These are phyloP conservation scores for Aaosphaeria arxii DNA, from an alignment of 2,329 filamentous ascomycete species.

Conservation along the genomic window DNA sequence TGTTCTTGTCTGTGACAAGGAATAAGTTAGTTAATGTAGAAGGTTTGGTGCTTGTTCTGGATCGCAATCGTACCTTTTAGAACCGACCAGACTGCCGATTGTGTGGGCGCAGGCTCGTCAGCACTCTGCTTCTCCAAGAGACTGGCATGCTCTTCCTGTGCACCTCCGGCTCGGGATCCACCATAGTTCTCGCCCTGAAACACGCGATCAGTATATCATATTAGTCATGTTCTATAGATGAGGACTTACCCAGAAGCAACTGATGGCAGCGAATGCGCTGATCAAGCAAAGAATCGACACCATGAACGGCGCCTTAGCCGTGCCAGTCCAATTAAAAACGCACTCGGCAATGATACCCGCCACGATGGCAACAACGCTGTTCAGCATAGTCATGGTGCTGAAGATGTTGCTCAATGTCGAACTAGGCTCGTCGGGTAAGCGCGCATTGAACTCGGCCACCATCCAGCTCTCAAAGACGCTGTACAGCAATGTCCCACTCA, in stretches of 20 bases:
- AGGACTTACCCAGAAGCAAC: slow-evolving; percentile 47
- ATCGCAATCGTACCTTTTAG: not conserved
- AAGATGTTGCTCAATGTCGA: slow-evolving; percentile 47
- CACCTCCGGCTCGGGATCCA: not conserved
- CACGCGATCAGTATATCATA: slow-evolving; percentile 26
- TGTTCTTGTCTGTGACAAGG: slow-evolving; percentile 40
- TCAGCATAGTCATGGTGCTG: slow-evolving; percentile 56
- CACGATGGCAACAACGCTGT: slow-evolving; percentile 48
- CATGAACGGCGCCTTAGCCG: slow-evolving; percentile 53
- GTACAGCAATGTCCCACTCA: slow-evolving; percentile 57
- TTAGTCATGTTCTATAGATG: not conserved
- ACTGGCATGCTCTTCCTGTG: no score
- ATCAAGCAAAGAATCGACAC: slow-evolving; percentile 44
- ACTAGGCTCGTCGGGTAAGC: slow-evolving; percentile 43
- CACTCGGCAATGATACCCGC: slow-evolving; percentile 53
- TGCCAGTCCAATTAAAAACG: slow-evolving; percentile 48
- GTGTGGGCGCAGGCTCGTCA: no score
- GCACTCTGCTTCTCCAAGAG: no score
- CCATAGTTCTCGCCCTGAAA: slow-evolving; percentile 50
- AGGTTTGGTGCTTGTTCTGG: not conserved
- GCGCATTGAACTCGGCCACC: slow-evolving; percentile 55
- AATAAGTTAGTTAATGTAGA: slow-evolving; percentile 5
- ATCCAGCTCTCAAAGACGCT: slow-evolving; percentile 62
- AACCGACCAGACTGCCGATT: not conserved
- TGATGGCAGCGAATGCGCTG: slow-evolving; percentile 47